Evolutionary conservation across 2,329 filamentous ascomycete species (phyloP).

Genomic region (Colletotrichum liaoningense): DNA sequence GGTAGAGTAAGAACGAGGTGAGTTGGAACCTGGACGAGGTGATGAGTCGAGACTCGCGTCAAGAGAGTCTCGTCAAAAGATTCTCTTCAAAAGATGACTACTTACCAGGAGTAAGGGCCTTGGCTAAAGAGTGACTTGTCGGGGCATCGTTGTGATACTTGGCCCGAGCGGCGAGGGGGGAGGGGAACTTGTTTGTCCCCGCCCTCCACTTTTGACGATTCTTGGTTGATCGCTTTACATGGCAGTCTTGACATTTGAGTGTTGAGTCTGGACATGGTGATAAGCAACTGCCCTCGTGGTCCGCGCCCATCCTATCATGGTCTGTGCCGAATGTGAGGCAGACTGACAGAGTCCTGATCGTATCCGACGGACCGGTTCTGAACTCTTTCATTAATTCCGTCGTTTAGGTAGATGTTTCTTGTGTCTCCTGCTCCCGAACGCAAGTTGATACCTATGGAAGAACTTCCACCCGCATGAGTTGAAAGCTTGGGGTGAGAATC

Average conservation of each 20-base stretch:
- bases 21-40: neutral
- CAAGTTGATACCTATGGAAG: neutral
- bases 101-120: neutral
- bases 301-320: neutral
- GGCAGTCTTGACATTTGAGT: no score
- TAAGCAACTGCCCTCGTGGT: neutral
- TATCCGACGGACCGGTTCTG: neutral
- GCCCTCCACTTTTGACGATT: constrained; percentile 12
- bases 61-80: no score
- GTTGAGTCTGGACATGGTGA: neutral
- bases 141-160: constrained; percentile 13
- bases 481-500: neutral
- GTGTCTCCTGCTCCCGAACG: neutral
- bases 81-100: no score
- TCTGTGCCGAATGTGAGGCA: neutral
- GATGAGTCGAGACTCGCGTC: neutral
- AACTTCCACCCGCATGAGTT: neutral
- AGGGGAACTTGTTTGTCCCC: constrained; percentile 11
- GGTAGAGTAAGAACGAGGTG: neutral
- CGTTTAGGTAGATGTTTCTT: neutral
- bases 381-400: neutral
- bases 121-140: constrained; percentile 4
- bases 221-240: no score
- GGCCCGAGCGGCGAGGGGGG: neutral
- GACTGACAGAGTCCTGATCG: neutral